A percentile compares a stretch with the other conserved stretches of the same genome.
phyloP scores from a whole-genome alignment of 345 rosid genomes.

The Punica granatum region DNA sequence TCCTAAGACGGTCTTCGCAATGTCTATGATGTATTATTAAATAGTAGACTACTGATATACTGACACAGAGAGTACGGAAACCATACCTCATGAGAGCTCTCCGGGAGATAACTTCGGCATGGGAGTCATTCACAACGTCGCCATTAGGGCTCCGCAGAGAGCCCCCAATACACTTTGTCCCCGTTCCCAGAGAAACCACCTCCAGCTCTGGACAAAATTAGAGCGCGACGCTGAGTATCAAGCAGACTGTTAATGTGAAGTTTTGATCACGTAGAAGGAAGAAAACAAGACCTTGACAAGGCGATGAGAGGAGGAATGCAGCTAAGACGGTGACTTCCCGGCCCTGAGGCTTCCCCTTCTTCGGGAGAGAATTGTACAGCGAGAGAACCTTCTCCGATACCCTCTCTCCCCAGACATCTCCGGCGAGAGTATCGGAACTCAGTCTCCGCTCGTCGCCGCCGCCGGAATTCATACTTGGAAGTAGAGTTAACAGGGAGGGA shows the following conservation, averaged over 20 bases:
- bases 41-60: neutral
- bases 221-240: neutral
- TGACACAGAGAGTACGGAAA: neutral
- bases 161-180: constrained; percentile 71
- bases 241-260: neutral
- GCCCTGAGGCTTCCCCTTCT: constrained; percentile 95
- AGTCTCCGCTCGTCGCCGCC: neutral
- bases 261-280: neutral
- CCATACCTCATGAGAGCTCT: constrained; percentile 67
- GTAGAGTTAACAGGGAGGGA: too few species aligned
- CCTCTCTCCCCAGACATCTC: constrained; percentile 38
- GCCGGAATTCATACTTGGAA: neutral
- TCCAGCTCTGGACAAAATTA: constrained; percentile 31
- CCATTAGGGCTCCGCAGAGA: constrained; percentile 60
- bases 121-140: constrained; percentile 81
- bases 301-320: constrained; percentile 73
- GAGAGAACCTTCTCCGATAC: constrained; percentile 48
- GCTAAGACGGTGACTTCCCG: constrained; percentile 75
- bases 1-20: neutral
- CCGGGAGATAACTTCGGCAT: constrained; percentile 79
- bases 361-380: constrained; percentile 51
- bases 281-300: constrained; percentile 44
- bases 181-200: constrained; percentile 78
- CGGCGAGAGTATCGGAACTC: neutral
- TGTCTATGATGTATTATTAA: neutral